Base-by-base conservation (phyloP, 2,329 filamentous ascomycete genomes). In the Intubia oerlemansii region DNA sequence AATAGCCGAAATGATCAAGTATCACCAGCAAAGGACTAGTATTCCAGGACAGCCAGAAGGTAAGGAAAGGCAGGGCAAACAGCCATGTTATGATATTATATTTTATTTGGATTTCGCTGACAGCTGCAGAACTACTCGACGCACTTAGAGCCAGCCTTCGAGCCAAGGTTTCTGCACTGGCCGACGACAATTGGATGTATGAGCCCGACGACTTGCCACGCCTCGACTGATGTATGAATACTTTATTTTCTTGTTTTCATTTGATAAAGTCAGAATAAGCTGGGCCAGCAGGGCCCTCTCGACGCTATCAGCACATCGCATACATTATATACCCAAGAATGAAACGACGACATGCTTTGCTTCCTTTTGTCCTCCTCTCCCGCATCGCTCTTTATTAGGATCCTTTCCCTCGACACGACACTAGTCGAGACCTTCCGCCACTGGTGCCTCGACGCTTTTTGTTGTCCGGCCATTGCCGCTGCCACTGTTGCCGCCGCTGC, bases 101-200 rank as follows among this genome's bases (percentile, higher is more conserved):
- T 21, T 17, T 12, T 25, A 20, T 34, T 25, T 27, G 12, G n/a
- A n/a, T n/a, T n/a, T n/a, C n/a, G n/a, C n/a, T n/a, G n/a, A n/a
- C n/a, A n/a, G 14, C 7, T 10, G 14, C 34, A 71, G 77, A 82
- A 47, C 58, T 84, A 4, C 55, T 81, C 16, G 68, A 75, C 37
- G 62, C 68, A 14, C 63, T 82, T 27, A 65, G 67, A 37, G 63
- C 68, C 19, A 82, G 73, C 45, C 53, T 90, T 31, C 59, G 67
- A 39, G 66, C 66, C 33, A 80, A 81, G 45, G 74, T 82, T 3
- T 63, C 66, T 11, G 68, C 72, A 10, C 52, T 91, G 28, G 64
- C 77, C 14, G 77, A 88, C 28, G 82, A 92, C 43, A 77, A 73
- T 41, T 92, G 82, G 82, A 90, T 91, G 73, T 91, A 77, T 50